These are phyloP conservation scores for Sarocladium kiliense DNA, from an alignment of 2,329 filamentous ascomycete genomes.

Conservation along the genomic window DNA sequence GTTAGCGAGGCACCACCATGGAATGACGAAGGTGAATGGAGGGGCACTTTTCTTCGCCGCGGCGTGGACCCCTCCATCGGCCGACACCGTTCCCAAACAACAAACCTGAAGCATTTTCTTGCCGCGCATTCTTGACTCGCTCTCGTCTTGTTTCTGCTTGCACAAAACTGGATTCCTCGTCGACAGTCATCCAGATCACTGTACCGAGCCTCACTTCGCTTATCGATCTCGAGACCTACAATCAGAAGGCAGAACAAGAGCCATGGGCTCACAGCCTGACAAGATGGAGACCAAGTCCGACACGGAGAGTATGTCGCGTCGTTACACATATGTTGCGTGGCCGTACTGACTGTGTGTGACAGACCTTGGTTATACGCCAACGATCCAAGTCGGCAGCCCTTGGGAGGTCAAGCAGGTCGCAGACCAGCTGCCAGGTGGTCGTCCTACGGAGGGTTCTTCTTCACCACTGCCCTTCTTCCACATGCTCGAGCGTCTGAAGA, in stretches of 20 bases:
- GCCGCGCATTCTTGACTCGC: neutral
- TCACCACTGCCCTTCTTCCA: constrained; percentile 93
- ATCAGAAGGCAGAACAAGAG: neutral
- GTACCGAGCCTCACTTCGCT: neutral
- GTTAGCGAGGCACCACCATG: neutral
- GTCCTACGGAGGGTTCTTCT: constrained; percentile 53
- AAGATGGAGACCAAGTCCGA: constrained; percentile 16
- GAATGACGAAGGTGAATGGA: neutral
- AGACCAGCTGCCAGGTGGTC: constrained; percentile 49
- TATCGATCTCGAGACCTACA: neutral
- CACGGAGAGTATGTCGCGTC: constrained; percentile 17
- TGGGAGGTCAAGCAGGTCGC: constrained; percentile 62
- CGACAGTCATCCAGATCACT: no score
- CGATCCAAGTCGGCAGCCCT: constrained; percentile 35
- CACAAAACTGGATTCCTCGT: no score
- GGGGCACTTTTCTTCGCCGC: neutral
- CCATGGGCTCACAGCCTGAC: constrained; percentile 24
- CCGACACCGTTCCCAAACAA: constrained; percentile 1
- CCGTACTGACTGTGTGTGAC: neutral
- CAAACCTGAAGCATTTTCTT: neutral
- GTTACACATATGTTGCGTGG: constrained; percentile 5
- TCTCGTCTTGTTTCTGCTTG: neutral
- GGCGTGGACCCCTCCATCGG: neutral
- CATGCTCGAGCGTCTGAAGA: constrained; percentile 89
- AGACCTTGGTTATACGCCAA: constrained; percentile 30